Percentiles rank a stretch among this genome's conserved stretches.
Conservation (phyloP, 129 eudicot genomes). For the Escallonia herrerae region DNA sequence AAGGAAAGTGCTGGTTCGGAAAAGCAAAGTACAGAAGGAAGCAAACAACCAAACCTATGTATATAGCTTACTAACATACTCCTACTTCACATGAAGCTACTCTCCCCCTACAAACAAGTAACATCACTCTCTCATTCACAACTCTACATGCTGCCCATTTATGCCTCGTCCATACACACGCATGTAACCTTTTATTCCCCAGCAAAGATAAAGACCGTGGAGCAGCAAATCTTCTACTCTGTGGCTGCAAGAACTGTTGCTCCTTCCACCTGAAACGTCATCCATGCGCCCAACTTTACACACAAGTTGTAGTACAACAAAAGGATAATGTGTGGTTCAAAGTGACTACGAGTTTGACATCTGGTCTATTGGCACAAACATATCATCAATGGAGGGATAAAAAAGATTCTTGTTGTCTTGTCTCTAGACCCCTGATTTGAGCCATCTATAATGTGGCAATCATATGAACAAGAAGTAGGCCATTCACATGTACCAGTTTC, state of each 20-base stretch:
- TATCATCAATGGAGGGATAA: too few species aligned
- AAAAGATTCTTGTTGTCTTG: too few species aligned
- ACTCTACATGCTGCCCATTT: background rate
- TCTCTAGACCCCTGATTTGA: too few species aligned
- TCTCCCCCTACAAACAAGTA: background rate
- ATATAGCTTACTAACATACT: too few species aligned
- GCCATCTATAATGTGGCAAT: too few species aligned
- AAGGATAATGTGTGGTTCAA: conserved; percentile 15
- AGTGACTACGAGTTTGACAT: too few species aligned
- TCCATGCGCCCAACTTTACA: too few species aligned
- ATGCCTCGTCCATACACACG: too few species aligned
- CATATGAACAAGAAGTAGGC: too few species aligned
- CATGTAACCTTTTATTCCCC: background rate
- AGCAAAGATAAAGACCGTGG: background rate
- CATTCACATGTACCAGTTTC: too few species aligned
- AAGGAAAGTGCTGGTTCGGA: background rate
- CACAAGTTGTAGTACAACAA: too few species aligned
- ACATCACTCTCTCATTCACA: background rate
- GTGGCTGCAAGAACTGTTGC: conserved; percentile 66
- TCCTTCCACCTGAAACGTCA: conserved; percentile 77
- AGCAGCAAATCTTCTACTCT: conserved; percentile 29
- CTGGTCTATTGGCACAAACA: too few species aligned
- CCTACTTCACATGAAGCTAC: background rate
- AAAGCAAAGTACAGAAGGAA: background rate
- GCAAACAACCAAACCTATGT: background rate